Conservation (phyloP, 345 rosid species). For the Dovyalis caffra region DNA sequence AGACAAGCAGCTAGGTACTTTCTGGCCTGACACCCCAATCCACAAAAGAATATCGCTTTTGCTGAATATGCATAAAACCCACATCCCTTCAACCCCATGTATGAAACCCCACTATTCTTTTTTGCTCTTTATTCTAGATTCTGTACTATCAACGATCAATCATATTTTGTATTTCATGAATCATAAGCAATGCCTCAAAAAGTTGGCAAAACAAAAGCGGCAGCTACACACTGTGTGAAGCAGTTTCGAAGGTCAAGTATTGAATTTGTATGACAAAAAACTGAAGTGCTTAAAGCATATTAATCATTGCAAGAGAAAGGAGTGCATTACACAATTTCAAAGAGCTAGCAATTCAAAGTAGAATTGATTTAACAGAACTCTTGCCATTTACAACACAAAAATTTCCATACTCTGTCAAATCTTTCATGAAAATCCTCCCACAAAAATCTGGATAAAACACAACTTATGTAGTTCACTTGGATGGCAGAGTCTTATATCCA, state of each 20-base stretch:
- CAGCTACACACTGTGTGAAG: background rate
- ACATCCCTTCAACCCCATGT: conserved; percentile 13
- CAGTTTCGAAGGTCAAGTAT: background rate
- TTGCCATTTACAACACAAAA: background rate
- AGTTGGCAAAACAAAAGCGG: background rate
- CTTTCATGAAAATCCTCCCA: background rate
- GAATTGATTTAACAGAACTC: background rate
- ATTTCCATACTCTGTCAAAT: background rate
- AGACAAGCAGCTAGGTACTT: background rate
- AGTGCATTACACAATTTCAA: background rate
- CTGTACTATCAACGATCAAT: conserved; percentile 12
- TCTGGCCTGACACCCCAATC: background rate
- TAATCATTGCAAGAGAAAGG: background rate
- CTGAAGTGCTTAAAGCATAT: background rate
- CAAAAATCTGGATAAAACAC: background rate
- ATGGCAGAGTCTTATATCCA: conserved; percentile 33
- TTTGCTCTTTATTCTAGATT: conserved; percentile 22
- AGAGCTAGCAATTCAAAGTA: background rate
- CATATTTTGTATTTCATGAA: background rate
- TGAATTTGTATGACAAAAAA: background rate
- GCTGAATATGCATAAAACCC: conserved; percentile 20
- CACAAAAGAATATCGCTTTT: conserved; percentile 18
- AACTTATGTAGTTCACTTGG: conserved; percentile 13
- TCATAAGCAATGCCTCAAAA: background rate
- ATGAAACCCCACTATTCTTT: conserved; percentile 19